Evolutionary conservation across 805 yeast species (phyloP).

Genomic region (Yamadazyma nakazawae): DNA sequence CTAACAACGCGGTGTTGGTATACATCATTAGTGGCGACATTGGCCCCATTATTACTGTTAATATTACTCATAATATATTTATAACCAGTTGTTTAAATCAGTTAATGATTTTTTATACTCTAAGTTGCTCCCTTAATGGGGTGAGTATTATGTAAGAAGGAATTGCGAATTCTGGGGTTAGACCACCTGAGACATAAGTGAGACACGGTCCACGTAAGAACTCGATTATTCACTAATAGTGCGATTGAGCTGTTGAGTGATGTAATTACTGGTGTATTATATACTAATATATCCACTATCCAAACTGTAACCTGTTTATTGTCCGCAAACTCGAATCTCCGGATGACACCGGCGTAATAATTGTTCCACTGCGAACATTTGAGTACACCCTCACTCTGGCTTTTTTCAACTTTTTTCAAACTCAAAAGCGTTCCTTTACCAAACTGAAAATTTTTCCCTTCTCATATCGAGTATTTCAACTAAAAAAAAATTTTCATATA

Average conservation of each 20-base stretch:
- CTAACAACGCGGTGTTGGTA: conserved; percentile 29
- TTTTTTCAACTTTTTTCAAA: not conserved
- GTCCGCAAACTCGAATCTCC: not conserved
- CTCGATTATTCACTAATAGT: too few species aligned
- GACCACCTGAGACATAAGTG: not conserved
- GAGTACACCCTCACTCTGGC: not conserved
- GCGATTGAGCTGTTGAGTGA: too few species aligned
- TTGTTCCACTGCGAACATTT: not conserved
- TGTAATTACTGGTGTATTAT: too few species aligned
- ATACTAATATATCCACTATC: too few species aligned
- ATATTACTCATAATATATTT: not conserved
- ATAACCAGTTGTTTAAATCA: not conserved
- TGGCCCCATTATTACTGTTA: not conserved
- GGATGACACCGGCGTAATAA: not conserved
- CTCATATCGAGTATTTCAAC: not conserved
- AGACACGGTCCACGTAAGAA: not conserved
- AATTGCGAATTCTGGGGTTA: not conserved
- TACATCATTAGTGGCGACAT: conserved; percentile 3
- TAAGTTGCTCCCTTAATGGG: conserved; percentile 1
- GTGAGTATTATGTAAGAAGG: not conserved
- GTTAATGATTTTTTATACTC: not conserved
- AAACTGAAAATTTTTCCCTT: conserved; percentile 14
- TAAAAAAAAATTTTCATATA: conserved; percentile 7
- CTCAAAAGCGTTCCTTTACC: conserved; percentile 11
- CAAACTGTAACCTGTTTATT: too few species aligned